phyloP scores from a whole-genome alignment of 2,329 filamentous ascomycete genomes.

The Alternaria postmessia region DNA sequence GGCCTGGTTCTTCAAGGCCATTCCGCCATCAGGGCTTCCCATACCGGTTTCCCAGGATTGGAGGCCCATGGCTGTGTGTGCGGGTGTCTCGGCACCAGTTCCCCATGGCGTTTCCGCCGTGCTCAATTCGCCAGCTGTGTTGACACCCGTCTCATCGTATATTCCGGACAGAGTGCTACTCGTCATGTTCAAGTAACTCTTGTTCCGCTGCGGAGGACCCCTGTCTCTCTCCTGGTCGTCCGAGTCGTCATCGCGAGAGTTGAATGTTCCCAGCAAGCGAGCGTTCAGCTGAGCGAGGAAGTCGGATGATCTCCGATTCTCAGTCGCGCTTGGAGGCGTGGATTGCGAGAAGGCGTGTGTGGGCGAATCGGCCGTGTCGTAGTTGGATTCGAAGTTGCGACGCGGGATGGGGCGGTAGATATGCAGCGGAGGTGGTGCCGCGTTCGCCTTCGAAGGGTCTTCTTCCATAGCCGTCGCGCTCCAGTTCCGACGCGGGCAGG shows the following conservation, averaged over 20 bases:
- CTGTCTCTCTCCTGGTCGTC: conserved; percentile 26
- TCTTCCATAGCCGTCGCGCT: conserved; percentile 35
- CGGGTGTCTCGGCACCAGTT: conserved; percentile 76
- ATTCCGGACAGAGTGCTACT: conserved; percentile 91
- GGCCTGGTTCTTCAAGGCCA: conserved; percentile 33
- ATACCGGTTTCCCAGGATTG: conserved; percentile 29
- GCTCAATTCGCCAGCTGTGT: conserved; percentile 50
- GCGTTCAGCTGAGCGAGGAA: conserved; percentile 51
- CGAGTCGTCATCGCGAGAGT: conserved; percentile 34
- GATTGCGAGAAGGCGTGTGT: conserved; percentile 31
- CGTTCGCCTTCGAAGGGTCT: conserved; percentile 35
- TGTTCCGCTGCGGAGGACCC: conserved; percentile 64
- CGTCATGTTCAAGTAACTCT: conserved; percentile 85
- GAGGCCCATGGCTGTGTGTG: conserved; percentile 30
- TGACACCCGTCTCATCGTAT: conserved; percentile 64
- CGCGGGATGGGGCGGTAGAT: conserved; percentile 52
- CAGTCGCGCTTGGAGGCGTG: conserved; percentile 29
- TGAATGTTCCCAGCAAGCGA: conserved; percentile 42
- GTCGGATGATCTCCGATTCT: conserved; percentile 39
- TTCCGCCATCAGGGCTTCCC: conserved; percentile 37
- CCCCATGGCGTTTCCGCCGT: conserved; percentile 78
- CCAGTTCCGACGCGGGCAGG: conserved; percentile 18
- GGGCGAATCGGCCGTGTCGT: conserved; percentile 38
- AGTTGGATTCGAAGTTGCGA: conserved; percentile 41
- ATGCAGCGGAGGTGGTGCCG: conserved; percentile 37